Conservation (phyloP, 1,284 basidiomycete species). For the Sporisorium exsertum region DNA sequence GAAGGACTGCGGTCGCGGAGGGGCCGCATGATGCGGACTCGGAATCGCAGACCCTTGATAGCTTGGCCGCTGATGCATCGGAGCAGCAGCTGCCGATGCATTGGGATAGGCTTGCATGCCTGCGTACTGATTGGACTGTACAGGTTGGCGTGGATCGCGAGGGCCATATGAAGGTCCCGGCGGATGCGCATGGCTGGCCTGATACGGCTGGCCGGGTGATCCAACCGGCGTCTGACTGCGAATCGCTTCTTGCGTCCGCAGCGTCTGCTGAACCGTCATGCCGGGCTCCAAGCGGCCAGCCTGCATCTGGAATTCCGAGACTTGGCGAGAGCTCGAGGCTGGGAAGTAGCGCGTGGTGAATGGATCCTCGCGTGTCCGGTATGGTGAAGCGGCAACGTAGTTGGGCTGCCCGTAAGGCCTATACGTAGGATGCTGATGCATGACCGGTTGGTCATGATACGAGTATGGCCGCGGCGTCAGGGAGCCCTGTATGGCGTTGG, state of each 20-base stretch:
- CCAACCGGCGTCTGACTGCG: slow-evolving; percentile 14
- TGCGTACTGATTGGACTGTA: slow-evolving; percentile 18
- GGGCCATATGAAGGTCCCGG: slow-evolving; percentile 43
- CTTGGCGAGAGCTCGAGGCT: slow-evolving; percentile 61
- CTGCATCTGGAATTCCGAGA: slow-evolving; percentile 61
- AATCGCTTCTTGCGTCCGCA: slow-evolving; percentile 55
- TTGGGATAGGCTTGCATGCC: slow-evolving; percentile 22
- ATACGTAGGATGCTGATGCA: slow-evolving; percentile 36
- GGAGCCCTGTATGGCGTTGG: slow-evolving; percentile 28
- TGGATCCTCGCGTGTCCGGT: slow-evolving; percentile 53
- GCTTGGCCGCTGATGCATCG: slow-evolving; percentile 28
- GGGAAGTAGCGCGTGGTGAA: slow-evolving; percentile 60
- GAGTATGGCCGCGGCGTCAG: slow-evolving; percentile 54
- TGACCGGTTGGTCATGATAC: slow-evolving; percentile 45
- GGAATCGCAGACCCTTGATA: slow-evolving; percentile 18
- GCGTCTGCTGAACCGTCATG: slow-evolving; percentile 64
- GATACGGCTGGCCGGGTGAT: slow-evolving; percentile 23
- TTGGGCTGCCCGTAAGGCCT: slow-evolving; percentile 30
- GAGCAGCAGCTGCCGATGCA: slow-evolving; percentile 17
- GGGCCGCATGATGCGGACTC: slow-evolving; percentile 28
- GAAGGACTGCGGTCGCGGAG: slow-evolving; percentile 35
- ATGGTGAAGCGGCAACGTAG: slow-evolving; percentile 13
- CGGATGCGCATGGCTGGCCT: slow-evolving; percentile 20
- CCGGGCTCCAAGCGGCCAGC: slow-evolving; percentile 55
- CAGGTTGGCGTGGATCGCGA: slow-evolving; percentile 43